Evolutionary conservation across 805 yeast genomes (phyloP).

Genomic region (Candida cerambycidarum): DNA sequence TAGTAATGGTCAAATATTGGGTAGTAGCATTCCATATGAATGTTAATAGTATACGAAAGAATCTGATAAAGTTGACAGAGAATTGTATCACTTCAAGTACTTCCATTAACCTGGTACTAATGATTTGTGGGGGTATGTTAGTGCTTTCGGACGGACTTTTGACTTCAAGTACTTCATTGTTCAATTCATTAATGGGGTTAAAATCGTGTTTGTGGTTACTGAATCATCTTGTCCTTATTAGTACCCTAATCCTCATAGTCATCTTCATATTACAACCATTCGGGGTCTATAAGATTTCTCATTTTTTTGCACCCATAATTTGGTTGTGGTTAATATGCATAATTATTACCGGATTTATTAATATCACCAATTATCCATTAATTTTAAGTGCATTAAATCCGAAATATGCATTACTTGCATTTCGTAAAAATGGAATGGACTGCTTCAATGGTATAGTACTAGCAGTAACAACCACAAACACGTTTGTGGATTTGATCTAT

Average conservation of each 20-base stretch:
- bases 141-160: constrained; percentile 50
- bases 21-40: constrained; percentile 30
- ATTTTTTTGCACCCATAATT: constrained; percentile 55
- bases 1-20: constrained; percentile 56
- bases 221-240: neutral
- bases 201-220: no score
- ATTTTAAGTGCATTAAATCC: constrained; percentile 53
- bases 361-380: constrained; percentile 42
- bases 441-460: constrained; percentile 52
- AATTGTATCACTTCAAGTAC: no score
- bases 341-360: constrained; percentile 46
- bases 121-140: no score
- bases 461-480: constrained; percentile 59
- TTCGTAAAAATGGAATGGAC: constrained; percentile 42
- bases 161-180: constrained; percentile 63
- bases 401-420: constrained; percentile 46
- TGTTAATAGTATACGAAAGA: no score
- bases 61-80: no score
- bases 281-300: constrained; percentile 47
- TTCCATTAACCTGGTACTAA: no score
- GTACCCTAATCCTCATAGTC: neutral
- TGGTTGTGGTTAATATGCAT: constrained; percentile 50
- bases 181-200: constrained; percentile 37
- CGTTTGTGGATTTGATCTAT: constrained; percentile 64
- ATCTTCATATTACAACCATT: constrained; percentile 36